Evolutionary conservation across 345 rosid species (phyloP), one percentile per base, ranked within the genome.

Genomic region (Euphorbia tirucalli): DNA sequence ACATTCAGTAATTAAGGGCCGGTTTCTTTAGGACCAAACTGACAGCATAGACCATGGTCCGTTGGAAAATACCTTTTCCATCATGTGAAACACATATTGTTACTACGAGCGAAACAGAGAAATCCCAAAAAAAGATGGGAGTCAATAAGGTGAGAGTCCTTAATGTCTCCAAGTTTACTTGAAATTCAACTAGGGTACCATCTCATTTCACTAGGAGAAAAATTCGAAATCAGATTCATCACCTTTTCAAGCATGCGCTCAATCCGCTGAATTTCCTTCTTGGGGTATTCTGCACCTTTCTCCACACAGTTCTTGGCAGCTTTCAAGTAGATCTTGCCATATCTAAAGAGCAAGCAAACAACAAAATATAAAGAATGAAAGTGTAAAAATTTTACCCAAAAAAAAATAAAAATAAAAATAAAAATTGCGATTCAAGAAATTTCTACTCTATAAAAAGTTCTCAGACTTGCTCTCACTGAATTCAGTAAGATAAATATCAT

Each of bases 241-340:
- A 93, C 98, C 93, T 91, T 89, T 19, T 90, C 85, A 66, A 93
- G 94, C 50, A 96, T 81, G 5, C 98, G 98, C 43, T 85, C 86
- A 66, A 96, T 87, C 76, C 98, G 77, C 74, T 88, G 88, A 0
- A 73, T 78, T 83, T 96, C 99, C 70, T 96, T 96, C 83, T 75
- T 87, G 57, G 86, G 88, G 74, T 87, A 93, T 3, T 79, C 97
- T 52, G 85, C 80, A 72, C 98, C 98, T 80, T 93, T 96, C 54
- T 85, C 96, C 84, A 93, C 62, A 71, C 75, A 84, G 35, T 66
- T 89, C 80, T 88, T 87, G 37, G 96, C 98, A 49, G 81, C 86
- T 76, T 88, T 93, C 85, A 75, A 24, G 82, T 96, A 96, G 60
- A 93, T 84, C 83, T 85, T 88, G 56, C 97, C 99, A 31, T 93